Conservation (phyloP, 768 basidiomycete species). For the Mrakia gelida region DNA sequence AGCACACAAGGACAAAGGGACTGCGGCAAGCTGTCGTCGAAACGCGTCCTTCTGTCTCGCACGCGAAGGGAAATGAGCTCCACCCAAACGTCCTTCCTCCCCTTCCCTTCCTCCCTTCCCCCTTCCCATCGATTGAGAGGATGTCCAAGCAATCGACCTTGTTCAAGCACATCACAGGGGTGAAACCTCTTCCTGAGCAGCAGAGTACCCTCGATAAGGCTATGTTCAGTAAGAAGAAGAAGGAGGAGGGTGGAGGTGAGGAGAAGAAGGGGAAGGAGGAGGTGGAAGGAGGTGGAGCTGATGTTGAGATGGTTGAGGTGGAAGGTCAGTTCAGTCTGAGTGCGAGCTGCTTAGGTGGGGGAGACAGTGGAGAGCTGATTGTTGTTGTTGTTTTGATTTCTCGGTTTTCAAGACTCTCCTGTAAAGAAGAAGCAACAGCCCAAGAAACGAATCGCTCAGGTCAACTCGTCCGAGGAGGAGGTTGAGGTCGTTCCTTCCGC, state of each 20-base stretch:
- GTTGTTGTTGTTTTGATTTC: not conserved
- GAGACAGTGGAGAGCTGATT: not conserved
- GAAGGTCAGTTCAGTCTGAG: not conserved
- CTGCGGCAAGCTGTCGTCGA: too few relatives aligned
- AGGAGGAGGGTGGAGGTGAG: not conserved
- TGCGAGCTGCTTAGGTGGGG: not conserved
- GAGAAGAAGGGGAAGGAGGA: not conserved
- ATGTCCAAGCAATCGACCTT: slow-evolving; percentile 26
- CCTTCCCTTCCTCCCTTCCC: not conserved
- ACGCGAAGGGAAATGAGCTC: too few relatives aligned
- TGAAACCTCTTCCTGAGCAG: slow-evolving; percentile 1
- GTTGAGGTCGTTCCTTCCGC: not conserved
- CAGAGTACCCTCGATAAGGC: slow-evolving; percentile 13
- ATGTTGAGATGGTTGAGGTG: not conserved
- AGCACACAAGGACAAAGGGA: too few relatives aligned
- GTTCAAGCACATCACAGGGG: slow-evolving; percentile 27
- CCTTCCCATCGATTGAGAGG: not conserved
- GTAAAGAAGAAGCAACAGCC: not conserved
- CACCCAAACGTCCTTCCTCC: not conserved
- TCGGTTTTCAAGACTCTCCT: not conserved
- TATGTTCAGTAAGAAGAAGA: slow-evolving; percentile 14
- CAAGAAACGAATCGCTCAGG: not conserved
- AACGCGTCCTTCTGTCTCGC: too few relatives aligned
- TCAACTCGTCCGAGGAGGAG: not conserved
- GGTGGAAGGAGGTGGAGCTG: not conserved